Evolutionary conservation across 2,329 filamentous ascomycete species (phyloP), one percentile per base, ranked within the genome.

Genomic region (Bimuria novae-zelandiae): DNA sequence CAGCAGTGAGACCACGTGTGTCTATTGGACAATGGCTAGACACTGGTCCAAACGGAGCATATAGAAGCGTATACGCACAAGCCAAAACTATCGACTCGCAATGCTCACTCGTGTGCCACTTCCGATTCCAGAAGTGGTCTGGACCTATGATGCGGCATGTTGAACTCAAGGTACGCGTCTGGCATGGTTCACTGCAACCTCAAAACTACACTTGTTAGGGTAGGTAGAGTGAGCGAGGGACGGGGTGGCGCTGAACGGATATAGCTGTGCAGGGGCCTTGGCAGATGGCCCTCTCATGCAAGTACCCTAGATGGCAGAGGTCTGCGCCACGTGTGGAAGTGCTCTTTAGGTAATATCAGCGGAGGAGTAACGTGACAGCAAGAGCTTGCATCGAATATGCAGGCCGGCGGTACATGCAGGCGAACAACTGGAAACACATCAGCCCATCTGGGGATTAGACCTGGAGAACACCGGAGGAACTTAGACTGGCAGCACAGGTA

Each of bases 61-160:
- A 66, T 59, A 63, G 57, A 48, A 58, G 42, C 51, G 52, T 37
- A 47, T 47, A 47, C 44, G 49, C 45, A 41, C 23, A 36, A n/a
- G 37, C 50, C 58, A 44, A 42, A 59, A 68, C 63, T 70, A 71
- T 71, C 53, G 67, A 68, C 64, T 70, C 60, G 63, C 54, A 54
- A 45, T 53, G 56, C 60, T 52, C 49, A 57, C 48, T 52, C 37
- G 52, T 36, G n/a, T n/a, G n/a, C n/a, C n/a, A n/a, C n/a, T 22
- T 17, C 49, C 48, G 43, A 50, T 29, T 40, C 51, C 44, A 41
- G 35, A 44, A 46, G 49, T 33, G 54, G 50, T 33, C 50, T 46
- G 29, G 43, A 54, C 52, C 47, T 51, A 61, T 65, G 56, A 63
- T 64, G 61, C 65, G 61, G 55, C 58, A 40, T 50, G 37, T 47